These are phyloP conservation scores for Cystofilobasidium capitatum DNA, from an alignment of 768 basidiomycete species.

Conservation along the genomic window DNA sequence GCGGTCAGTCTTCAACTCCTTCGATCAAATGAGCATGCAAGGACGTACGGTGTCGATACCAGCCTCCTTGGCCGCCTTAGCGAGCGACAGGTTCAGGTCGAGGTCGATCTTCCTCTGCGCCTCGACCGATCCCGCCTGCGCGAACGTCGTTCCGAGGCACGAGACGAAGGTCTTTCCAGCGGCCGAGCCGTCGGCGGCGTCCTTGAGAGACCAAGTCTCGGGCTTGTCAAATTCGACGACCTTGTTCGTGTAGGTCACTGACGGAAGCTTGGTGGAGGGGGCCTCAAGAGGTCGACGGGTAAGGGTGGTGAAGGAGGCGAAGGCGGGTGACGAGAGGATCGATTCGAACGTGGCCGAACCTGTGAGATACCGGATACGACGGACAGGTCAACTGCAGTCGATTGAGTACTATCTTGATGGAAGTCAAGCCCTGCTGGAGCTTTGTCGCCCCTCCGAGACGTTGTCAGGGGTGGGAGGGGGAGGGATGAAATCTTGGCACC, in stretches of 20 bases:
- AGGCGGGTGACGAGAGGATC: conserved; percentile 30
- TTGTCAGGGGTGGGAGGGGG: not conserved
- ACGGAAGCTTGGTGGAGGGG: conserved; percentile 6
- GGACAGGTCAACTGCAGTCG: no score
- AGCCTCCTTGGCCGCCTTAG: conserved; percentile 34
- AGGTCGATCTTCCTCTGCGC: conserved; percentile 35
- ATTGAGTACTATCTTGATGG: no score
- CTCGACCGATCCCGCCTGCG: conserved; percentile 32
- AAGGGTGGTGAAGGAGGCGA: conserved; percentile 33
- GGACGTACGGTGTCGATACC: conserved; percentile 34
- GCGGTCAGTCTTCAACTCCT: not conserved
- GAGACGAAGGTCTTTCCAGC: conserved; percentile 28
- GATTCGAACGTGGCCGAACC: conserved; percentile 30
- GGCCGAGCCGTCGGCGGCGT: conserved; percentile 23
- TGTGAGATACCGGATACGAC: not conserved
- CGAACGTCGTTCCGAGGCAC: conserved; percentile 36
- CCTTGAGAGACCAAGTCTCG: conserved; percentile 15
- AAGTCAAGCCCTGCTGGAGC: no score
- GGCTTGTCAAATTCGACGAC: conserved; percentile 24
- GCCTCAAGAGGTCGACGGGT: conserved; percentile 31
- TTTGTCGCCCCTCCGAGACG: no score
- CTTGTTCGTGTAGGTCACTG: conserved; percentile 27
- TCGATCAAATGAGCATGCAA: not conserved
- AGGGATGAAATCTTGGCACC: no score
- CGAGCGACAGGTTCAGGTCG: conserved; percentile 34